Base-by-base conservation (phyloP, 2,329 filamentous ascomycete genomes). In the Pyricularia grisea region DNA sequence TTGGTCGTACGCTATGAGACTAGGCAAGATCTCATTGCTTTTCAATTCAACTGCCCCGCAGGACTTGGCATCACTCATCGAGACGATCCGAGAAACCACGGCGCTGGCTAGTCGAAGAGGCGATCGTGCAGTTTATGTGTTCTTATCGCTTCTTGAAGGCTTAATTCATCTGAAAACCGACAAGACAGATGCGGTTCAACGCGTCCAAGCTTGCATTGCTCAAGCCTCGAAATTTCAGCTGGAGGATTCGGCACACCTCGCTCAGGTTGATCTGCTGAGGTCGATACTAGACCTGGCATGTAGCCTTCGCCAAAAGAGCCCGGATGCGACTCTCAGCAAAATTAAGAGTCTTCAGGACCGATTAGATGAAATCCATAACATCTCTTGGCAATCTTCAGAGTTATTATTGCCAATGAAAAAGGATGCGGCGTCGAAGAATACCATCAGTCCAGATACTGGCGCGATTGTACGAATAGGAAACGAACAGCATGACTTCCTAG, bases 1-100 rank as follows among this genome's bases (percentile, higher is more conserved):
- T 67, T 94, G 92, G 92, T 84, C 90, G 20, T 94, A 94, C 75
- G 90, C 89, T 0, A 91, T 94, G 73, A 88, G 91, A 9, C 88
- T 94, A 65, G 79, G 94, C 17, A 91, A 92, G 72, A 87, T 90
- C 0, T 87, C 90, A 0, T 85, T 93, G 65, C 87, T 90, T 70
- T 79, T 92, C 67, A 85, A 91, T 72, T 82, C 84, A 65, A 82
- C 85, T 4, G 86, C 81, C 63, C 82, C 85, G 11, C 83, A 86
- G 14, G 92, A 94, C 70, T 81, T 83, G 1, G 82, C 87, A 25
- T 17, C 66, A 66, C 84, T 89, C 0, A 78, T 93, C 2, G 89
- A 92, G 25, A 90, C 92, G 72, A 80, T 94, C n/a, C 85, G 86
- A 68, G 83, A 84, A 30, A 87, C 93, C 31, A 80, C 84, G 3